These are phyloP conservation scores for Solanum acaule DNA, from an alignment of 257 asterid species.

Conservation along the genomic window DNA sequence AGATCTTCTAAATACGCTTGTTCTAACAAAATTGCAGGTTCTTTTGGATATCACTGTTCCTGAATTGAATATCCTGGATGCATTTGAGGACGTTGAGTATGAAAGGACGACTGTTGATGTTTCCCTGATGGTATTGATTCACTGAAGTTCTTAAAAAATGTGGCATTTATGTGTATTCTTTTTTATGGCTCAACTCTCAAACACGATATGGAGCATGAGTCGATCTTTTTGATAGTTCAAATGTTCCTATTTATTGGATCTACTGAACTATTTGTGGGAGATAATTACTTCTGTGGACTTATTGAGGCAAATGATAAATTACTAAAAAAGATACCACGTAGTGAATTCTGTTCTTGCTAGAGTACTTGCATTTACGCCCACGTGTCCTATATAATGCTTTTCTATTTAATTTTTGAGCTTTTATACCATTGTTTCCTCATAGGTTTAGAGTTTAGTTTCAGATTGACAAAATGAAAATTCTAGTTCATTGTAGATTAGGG, in stretches of 20 bases:
- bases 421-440: neutral
- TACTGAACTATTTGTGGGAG: neutral
- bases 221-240: neutral
- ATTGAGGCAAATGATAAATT: neutral
- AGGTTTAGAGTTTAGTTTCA: neutral
- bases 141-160: neutral
- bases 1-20: neutral
- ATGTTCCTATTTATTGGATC: neutral
- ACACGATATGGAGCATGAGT: neutral
- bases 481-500: neutral
- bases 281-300: neutral
- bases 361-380: neutral
- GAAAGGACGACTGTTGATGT: conserved; percentile 56
- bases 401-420: neutral
- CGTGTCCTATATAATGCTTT: neutral
- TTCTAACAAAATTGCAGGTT: conserved; percentile 34
- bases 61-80: conserved; percentile 66
- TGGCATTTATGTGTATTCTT: neutral
- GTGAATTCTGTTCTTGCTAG: neutral
- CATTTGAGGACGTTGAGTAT: conserved; percentile 77
- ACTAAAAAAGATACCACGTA: neutral
- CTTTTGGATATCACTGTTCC: conserved; percentile 55
- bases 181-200: neutral
- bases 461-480: neutral
- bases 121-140: conserved; percentile 28